phyloP scores from a whole-genome alignment of 2,329 filamentous ascomycete species.

The Blumeria hordei region DNA sequence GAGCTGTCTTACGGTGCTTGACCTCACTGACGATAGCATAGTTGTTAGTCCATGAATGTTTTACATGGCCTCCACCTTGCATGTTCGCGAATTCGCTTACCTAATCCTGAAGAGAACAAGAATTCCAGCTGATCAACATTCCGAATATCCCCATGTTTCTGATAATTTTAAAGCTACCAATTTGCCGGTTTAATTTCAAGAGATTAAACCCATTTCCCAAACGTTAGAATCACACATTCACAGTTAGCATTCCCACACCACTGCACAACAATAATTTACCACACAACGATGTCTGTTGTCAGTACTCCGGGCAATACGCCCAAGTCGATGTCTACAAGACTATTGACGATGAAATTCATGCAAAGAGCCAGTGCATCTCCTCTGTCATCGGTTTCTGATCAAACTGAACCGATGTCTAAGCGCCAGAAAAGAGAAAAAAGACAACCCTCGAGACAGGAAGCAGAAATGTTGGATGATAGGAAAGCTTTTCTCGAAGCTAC shows the following conservation, averaged over 20 bases:
- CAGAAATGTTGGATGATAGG: constrained; percentile 27
- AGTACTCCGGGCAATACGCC: constrained; percentile 18
- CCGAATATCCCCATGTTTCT: too few species aligned
- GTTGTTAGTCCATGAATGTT: background rate
- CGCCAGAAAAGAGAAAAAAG: constrained; percentile 27
- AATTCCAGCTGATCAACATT: too few species aligned
- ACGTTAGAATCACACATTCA: too few species aligned
- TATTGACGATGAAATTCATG: constrained; percentile 96
- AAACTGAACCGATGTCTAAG: constrained; percentile 32
- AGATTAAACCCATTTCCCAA: too few species aligned
- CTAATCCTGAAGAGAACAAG: too few species aligned
- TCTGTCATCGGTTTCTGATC: constrained; percentile 20
- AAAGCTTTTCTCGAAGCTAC: constrained; percentile 37
- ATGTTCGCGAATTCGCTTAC: too few species aligned
- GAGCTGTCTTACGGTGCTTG: background rate
- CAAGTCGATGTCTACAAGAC: constrained; percentile 61
- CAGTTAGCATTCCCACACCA: too few species aligned
- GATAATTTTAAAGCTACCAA: too few species aligned
- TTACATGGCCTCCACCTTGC: too few species aligned
- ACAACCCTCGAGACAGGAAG: constrained; percentile 16
- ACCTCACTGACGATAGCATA: constrained; percentile 17
- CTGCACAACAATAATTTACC: background rate
- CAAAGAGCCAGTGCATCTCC: constrained; percentile 50
- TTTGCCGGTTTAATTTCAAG: too few species aligned
- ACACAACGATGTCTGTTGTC: constrained; percentile 10